Base-by-base conservation (phyloP, 2,329 filamentous ascomycete genomes). In the Alternaria sp. region DNA sequence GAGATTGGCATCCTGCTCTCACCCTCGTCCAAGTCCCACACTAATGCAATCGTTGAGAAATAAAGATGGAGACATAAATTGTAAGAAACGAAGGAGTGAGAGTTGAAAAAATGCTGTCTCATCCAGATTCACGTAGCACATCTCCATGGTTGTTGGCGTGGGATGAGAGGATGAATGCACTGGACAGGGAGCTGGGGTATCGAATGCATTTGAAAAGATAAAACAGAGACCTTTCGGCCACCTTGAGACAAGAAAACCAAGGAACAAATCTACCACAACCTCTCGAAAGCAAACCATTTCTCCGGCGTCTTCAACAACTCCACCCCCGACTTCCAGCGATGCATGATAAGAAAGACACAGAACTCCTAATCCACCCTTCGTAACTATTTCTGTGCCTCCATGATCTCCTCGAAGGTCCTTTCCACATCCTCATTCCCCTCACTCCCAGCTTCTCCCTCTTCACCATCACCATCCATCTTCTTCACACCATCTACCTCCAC, bases 41-140 rank as follows among this genome's bases (percentile, higher is more conserved):
- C 1, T 0, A 11, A 30, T 3, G 28, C 28, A 1, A 30, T 1
- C 3, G 12, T 12, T 34, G 0, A 11, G 0, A 0, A 34, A 12
- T 1, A 34, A 7, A 14, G 14, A 11, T 14, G 1, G 5, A 14
- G 32, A 34, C 32, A 34, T 34, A 16, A 11, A 11, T 11, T 16
- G 12, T 2, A 34, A 34, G 11, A 34, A 4, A 16, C 1, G 3
- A 32, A 32, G 4, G 9, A 32, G 9, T 1, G 30, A 32, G 32
- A 14, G 7, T 1, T 12, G 32, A 1, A 16, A 34, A 34, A 0
- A 34, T 32, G 2, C 9, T 11, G 30, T 32, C 30, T 32, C 1
- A 1, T 32, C 30, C 9, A 32, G 30, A 32, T 32, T 9, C 11
- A 11, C 11, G 30, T 32, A 9, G 30, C 30, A 32, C 12, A 12